Evolutionary conservation across 2,329 filamentous ascomycete genomes (phyloP).

Genomic region (Onygenales sp.): DNA sequence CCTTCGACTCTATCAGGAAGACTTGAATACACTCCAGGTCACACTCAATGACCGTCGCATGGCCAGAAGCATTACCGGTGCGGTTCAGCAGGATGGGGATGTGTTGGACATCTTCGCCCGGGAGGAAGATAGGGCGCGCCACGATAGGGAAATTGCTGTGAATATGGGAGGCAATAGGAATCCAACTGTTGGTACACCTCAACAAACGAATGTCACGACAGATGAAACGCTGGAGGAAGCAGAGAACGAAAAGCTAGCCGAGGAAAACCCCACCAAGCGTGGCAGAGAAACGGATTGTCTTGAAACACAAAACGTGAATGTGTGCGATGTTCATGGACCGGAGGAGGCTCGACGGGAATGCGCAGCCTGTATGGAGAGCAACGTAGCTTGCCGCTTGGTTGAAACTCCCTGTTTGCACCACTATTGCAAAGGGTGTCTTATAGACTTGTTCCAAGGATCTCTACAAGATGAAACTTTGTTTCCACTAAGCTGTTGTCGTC

Average conservation of each 20-base stretch:
- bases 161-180: not conserved
- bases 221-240: no score
- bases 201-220: no score
- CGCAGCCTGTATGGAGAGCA: not conserved
- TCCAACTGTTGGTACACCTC: not conserved
- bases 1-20: not conserved
- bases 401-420: not conserved
- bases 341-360: not conserved
- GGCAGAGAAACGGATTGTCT: no score
- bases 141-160: not conserved
- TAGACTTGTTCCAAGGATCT: not conserved
- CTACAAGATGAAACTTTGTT: not conserved
- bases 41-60: not conserved
- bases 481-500: not conserved
- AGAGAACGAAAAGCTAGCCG: not conserved
- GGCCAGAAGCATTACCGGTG: not conserved
- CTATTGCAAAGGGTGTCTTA: not conserved
- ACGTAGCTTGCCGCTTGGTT: not conserved
- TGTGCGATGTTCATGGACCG: not conserved
- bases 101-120: not conserved
- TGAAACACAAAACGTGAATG: no score
- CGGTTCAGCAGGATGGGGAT: not conserved
- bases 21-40: not conserved
- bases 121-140: not conserved
- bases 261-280: not conserved